Percentiles rank a stretch among this genome's conserved stretches.
Conservation (phyloP, 495 filamentous ascomycete species). For the Pseudevernia furfuracea region DNA sequence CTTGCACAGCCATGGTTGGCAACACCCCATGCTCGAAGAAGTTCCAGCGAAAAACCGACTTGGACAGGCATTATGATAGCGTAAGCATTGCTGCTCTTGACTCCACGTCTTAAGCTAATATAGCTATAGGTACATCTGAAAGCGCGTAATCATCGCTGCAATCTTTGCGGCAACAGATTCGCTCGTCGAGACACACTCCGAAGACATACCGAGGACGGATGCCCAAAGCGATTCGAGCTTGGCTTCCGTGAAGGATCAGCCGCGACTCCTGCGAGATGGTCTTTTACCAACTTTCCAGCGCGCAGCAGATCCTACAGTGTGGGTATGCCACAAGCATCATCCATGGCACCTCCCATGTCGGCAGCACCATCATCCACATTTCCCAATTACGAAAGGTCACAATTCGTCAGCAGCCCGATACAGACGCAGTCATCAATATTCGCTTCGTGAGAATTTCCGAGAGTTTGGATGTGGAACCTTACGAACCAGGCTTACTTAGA, state of each 20-base stretch:
- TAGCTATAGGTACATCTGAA: slow-evolving; percentile 57
- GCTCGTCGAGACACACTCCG: slow-evolving; percentile 76
- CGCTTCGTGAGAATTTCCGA: slow-evolving; percentile 1
- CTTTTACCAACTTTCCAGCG: slow-evolving; percentile 21
- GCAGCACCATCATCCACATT: slow-evolving; percentile 17
- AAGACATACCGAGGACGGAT: slow-evolving; percentile 76
- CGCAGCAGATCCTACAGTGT: slow-evolving; percentile 23
- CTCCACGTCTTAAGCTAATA: slow-evolving; percentile 21
- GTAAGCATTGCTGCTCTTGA: slow-evolving; percentile 40
- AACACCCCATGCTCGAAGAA: slow-evolving; percentile 52
- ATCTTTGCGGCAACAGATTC: slow-evolving; percentile 65
- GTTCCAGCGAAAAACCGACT: slow-evolving; percentile 78
- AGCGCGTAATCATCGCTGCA: slow-evolving; percentile 61
- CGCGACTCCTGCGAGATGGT: slow-evolving; percentile 24
- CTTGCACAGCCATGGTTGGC: slow-evolving; percentile 52
- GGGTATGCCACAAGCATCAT: slow-evolving; percentile 20
- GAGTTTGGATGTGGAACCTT: neutral
- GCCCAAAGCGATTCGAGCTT: slow-evolving; percentile 61
- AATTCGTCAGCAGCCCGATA: slow-evolving; percentile 24
- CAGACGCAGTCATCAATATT: slow-evolving; percentile 18
- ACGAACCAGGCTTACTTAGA: slow-evolving; percentile 9
- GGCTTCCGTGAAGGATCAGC: slow-evolving; percentile 24
- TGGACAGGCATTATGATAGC: slow-evolving; percentile 73
- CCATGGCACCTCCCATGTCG: slow-evolving; percentile 23
- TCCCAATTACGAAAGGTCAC: slow-evolving; percentile 16